Evolutionary conservation across 306 rosid genomes (phyloP).

Genomic region (Ziziphus jujuba): DNA sequence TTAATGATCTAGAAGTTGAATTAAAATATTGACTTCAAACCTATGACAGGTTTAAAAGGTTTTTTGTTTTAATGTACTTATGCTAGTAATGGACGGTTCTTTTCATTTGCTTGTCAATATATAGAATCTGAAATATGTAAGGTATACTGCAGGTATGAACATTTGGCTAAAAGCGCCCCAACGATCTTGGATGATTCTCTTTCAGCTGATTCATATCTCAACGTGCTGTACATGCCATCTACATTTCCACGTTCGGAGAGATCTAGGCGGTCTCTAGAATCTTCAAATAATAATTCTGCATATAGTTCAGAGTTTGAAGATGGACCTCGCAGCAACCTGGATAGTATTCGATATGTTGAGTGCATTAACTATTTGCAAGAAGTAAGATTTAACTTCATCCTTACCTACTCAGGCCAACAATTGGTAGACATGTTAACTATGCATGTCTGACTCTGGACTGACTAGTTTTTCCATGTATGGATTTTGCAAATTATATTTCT

Average conservation of each 20-base stretch:
- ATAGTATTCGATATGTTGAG: constrained; percentile 66
- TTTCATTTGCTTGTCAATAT: constrained; percentile 4
- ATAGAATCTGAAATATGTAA: constrained; percentile 31
- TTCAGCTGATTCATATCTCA: constrained; percentile 97
- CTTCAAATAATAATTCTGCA: constrained; percentile 54
- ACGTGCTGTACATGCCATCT: constrained; percentile 93
- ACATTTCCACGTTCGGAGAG: constrained; percentile 95
- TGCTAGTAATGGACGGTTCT: background rate
- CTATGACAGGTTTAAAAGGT: background rate
- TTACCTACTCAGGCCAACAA: background rate
- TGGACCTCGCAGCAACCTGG: constrained; percentile 96
- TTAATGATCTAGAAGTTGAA: constrained; percentile 19
- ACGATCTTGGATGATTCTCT: constrained; percentile 98
- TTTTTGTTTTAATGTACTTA: background rate
- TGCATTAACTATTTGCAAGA: constrained; percentile 91
- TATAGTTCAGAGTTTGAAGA: constrained; percentile 68
- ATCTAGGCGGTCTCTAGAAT: constrained; percentile 70
- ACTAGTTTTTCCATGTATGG: background rate
- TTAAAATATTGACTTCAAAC: background rate
- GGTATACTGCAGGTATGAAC: constrained; percentile 82
- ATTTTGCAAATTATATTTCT: background rate
- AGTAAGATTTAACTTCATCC: constrained; percentile 41
- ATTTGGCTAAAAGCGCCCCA: constrained; percentile 95
- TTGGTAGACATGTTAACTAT: background rate
- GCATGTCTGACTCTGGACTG: background rate